Evolutionary conservation across 2,329 filamentous ascomycete species (phyloP).

Genomic region (Ophiostoma angusticollis): DNA sequence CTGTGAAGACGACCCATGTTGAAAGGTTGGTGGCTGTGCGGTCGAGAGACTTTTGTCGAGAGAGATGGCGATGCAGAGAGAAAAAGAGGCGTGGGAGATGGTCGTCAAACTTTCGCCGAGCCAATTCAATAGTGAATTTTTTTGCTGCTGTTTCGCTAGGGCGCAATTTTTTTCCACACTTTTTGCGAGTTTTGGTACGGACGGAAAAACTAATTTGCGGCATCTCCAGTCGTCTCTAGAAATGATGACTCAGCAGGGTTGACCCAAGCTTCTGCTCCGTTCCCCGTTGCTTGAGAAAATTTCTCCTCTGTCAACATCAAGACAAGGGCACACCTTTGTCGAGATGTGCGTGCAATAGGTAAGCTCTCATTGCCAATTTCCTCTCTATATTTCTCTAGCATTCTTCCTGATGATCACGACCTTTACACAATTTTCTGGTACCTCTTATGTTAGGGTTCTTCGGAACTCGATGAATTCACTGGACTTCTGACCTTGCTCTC

Average conservation of each 20-base stretch:
- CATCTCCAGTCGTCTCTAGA: no score
- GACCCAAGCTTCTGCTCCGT: no score
- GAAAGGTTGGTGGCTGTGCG: constrained; percentile 27
- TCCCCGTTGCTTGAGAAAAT: no score
- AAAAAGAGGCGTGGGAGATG: constrained; percentile 7
- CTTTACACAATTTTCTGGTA: constrained; percentile 70
- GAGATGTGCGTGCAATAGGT: no score
- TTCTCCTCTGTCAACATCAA: not conserved
- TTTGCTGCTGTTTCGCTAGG: not conserved
- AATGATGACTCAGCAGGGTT: no score
- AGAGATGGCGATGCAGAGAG: constrained; percentile 16
- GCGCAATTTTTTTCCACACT: not conserved
- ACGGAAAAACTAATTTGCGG: no score
- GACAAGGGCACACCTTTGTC: no score
- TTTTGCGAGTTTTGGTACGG: no score
- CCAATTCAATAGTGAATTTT: not conserved
- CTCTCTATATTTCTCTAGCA: constrained; percentile 1
- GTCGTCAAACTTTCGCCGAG: constrained; percentile 3
- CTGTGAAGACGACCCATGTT: constrained; percentile 96
- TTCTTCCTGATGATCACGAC: constrained; percentile 57
- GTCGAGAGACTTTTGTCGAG: constrained; percentile 21
- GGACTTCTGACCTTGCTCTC: constrained; percentile 60
- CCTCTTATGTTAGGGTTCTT: constrained; percentile 81
- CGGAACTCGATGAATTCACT: constrained; percentile 62
- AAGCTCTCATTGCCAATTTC: constrained; percentile 5